These are phyloP conservation scores for Boletus vermiculosoides DNA, from an alignment of 768 basidiomycete genomes.

Conservation along the genomic window DNA sequence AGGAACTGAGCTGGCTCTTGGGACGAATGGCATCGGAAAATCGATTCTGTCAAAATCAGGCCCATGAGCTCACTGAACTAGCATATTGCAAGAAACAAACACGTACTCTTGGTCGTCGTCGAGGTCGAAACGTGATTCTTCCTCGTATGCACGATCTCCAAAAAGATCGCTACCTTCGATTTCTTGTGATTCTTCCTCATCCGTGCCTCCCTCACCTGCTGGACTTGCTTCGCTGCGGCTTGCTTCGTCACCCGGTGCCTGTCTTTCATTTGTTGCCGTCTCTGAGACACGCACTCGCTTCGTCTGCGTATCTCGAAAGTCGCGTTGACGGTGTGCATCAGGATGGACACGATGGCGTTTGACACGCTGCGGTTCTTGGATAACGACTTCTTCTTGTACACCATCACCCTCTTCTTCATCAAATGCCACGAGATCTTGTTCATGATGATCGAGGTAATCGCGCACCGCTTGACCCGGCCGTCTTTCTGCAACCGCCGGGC, in stretches of 20 bases:
- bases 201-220: not conserved
- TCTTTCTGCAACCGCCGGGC: not conserved
- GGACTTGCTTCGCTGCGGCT: not conserved
- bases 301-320: not conserved
- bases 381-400: not conserved
- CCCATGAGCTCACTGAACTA: not conserved
- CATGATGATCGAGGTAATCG: not conserved
- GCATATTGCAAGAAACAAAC: not conserved
- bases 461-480: not conserved
- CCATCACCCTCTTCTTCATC: slow-evolving; percentile 6
- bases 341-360: slow-evolving; percentile 18
- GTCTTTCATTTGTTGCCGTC: not conserved
- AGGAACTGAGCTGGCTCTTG: not conserved
- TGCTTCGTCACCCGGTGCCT: not conserved
- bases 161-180: slow-evolving; percentile 23
- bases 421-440: not conserved
- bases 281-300: slow-evolving; percentile 18
- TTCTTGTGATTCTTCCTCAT: slow-evolving; percentile 1
- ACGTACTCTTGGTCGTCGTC: slow-evolving; percentile 14
- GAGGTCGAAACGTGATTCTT: not conserved
- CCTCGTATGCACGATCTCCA: slow-evolving; percentile 15
- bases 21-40: not conserved
- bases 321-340: slow-evolving; percentile 2
- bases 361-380: not conserved
- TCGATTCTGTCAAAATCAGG: slow-evolving; percentile 1